A percentile compares a stretch with the other conserved stretches of the same genome.
Conservation (phyloP, 371 early-diverging fungal genomes). For the Apophysomyces variabilis region DNA sequence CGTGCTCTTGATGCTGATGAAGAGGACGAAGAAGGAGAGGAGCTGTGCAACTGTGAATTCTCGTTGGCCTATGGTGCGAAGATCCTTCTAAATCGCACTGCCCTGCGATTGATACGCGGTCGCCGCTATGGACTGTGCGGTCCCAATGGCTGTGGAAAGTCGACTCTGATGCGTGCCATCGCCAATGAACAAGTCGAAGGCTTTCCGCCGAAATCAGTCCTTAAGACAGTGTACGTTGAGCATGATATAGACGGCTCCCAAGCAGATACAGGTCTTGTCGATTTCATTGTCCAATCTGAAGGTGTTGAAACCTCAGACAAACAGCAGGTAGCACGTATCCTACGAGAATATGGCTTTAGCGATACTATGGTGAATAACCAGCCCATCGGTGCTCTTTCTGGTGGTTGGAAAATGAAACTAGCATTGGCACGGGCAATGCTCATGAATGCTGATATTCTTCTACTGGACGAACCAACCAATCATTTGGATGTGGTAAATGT, state of each 20-base stretch:
- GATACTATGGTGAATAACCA: conserved; percentile 62
- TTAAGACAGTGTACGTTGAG: conserved; percentile 73
- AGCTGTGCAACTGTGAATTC: conserved; percentile 80
- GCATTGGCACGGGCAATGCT: conserved; percentile 83
- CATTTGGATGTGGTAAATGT: conserved; percentile 87
- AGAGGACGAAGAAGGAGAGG: conserved; percentile 71
- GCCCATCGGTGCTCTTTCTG: conserved; percentile 76
- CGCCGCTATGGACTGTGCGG: conserved; percentile 83
- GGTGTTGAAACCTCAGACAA: conserved; percentile 53
- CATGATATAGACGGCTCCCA: conserved; percentile 77
- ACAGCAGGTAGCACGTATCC: conserved; percentile 56
- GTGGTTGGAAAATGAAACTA: conserved; percentile 91
- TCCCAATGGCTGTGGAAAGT: conserved; percentile 82
- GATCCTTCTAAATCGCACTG: conserved; percentile 78
- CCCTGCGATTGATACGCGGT: conserved; percentile 73
- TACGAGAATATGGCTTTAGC: conserved; percentile 69
- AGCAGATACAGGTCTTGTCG: conserved; percentile 65
- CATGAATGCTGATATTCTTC: conserved; percentile 79
- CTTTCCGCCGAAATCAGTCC: conserved; percentile 70
- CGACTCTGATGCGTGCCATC: conserved; percentile 84
- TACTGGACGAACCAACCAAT: conserved; percentile 92
- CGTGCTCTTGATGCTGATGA: conserved; percentile 47
- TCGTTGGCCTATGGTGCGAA: conserved; percentile 81
- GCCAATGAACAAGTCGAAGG: conserved; percentile 72
- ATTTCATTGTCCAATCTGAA: conserved; percentile 61